Conservation (phyloP, 106 monocot genomes). For the Allium cepa region DNA sequence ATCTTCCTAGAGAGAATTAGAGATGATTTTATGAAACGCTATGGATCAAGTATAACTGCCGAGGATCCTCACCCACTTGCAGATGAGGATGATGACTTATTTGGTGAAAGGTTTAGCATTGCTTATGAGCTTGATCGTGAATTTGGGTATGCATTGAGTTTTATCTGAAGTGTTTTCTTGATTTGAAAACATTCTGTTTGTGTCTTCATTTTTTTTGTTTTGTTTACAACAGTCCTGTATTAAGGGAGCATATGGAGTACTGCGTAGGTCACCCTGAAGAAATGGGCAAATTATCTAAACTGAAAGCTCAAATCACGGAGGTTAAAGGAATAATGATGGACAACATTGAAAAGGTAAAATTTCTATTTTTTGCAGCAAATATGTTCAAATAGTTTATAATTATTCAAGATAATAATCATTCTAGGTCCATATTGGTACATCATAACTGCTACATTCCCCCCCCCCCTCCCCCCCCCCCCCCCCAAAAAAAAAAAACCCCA, state of each 20-base stretch:
- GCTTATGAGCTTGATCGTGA: slow-evolving; percentile 91
- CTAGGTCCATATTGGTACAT: too few species aligned
- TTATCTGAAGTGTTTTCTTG: too few species aligned
- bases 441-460: too few species aligned
- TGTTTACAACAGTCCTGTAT: slow-evolving; percentile 45
- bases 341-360: slow-evolving; percentile 87
- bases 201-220: background rate
- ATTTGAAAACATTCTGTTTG: background rate
- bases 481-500: too few species aligned
- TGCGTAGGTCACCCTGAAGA: slow-evolving; percentile 89
- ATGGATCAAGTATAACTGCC: slow-evolving; percentile 52
- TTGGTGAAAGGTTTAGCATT: slow-evolving; percentile 82
- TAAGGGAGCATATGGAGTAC: slow-evolving; percentile 93
- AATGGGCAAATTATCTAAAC: slow-evolving; percentile 77
- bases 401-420: too few species aligned
- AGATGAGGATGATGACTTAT: slow-evolving; percentile 83
- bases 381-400: too few species aligned
- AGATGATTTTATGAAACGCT: slow-evolving; percentile 84
- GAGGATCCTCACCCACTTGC: slow-evolving; percentile 57
- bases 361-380: background rate
- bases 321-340: slow-evolving; percentile 99
- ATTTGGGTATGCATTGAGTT: slow-evolving; percentile 56
- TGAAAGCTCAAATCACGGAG: slow-evolving; percentile 87
- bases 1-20: slow-evolving; percentile 78
- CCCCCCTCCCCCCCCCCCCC: too few species aligned